Conservation (phyloP, 1,284 basidiomycete genomes). For the Sphaerobolus stellatus region DNA sequence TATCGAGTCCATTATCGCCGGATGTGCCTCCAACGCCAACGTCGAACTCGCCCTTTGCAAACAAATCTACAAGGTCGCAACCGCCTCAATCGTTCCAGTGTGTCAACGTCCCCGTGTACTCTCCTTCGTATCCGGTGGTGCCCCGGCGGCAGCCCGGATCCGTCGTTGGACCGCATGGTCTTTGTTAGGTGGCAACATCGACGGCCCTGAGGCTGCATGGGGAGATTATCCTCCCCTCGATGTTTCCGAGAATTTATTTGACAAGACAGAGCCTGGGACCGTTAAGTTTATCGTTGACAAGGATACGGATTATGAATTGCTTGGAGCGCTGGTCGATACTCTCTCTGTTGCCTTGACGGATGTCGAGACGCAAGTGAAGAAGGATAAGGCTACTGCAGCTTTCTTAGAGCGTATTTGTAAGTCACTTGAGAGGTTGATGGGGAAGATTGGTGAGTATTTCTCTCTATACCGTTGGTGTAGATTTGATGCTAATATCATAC, state of each 20-base stretch:
- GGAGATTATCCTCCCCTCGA: conserved; percentile 44
- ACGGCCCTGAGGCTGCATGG: conserved; percentile 34
- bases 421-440: conserved; percentile 32
- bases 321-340: conserved; percentile 53
- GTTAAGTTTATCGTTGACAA: background rate
- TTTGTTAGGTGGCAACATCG: conserved; percentile 35
- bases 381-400: background rate
- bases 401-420: background rate
- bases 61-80: conserved; percentile 41
- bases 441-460: conserved; percentile 57
- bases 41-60: conserved; percentile 38
- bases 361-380: conserved; percentile 50
- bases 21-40: conserved; percentile 12
- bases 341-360: conserved; percentile 57
- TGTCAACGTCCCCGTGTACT: conserved; percentile 49
- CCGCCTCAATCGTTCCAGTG: conserved; percentile 28
- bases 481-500: background rate
- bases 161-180: conserved; percentile 55
- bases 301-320: conserved; percentile 54
- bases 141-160: conserved; percentile 50
- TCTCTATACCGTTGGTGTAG: background rate
- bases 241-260: conserved; percentile 37
- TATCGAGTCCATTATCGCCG: conserved; percentile 45
- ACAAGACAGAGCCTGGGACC: conserved; percentile 10
- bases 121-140: conserved; percentile 51